phyloP scores from a whole-genome alignment of 495 filamentous ascomycete species.

The Parachaetomium inaequale region DNA sequence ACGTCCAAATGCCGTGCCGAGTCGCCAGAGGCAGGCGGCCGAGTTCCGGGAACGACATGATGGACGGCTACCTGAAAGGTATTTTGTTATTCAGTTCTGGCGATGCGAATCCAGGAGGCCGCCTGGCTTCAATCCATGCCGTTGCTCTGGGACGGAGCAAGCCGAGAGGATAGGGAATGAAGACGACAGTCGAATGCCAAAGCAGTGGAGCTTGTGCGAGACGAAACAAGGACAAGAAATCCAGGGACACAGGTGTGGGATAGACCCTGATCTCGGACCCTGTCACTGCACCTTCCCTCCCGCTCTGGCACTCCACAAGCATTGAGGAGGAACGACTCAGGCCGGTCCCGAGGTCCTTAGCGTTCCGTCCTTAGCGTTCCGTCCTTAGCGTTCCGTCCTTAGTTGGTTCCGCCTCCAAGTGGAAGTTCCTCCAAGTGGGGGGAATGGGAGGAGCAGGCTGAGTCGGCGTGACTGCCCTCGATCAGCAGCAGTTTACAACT shows the following conservation, averaged over 20 bases:
- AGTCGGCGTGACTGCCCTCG: too few relatives aligned
- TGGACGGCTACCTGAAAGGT: background rate
- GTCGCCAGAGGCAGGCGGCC: background rate
- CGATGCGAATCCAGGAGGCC: background rate
- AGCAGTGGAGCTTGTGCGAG: slow-evolving; percentile 1
- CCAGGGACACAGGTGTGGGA: slow-evolving; percentile 5
- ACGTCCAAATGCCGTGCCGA: slow-evolving; percentile 15
- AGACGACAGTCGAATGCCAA: background rate
- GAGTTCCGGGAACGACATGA: background rate
- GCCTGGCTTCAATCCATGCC: background rate
- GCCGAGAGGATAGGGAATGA: background rate
- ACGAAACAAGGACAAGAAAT: slow-evolving; percentile 15
- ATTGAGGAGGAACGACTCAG: slow-evolving; percentile 12
- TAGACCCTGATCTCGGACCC: slow-evolving; percentile 8
- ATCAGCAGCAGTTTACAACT: too few relatives aligned
- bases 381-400: too few relatives aligned
- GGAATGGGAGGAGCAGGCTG: too few relatives aligned
- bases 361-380: too few relatives aligned
- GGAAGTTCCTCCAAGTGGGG: too few relatives aligned
- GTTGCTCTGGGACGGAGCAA: background rate
- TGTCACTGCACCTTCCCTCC: slow-evolving; percentile 7
- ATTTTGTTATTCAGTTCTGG: background rate
- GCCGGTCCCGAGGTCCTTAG: background rate
- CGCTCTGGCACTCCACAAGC: slow-evolving; percentile 7
- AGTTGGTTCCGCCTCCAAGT: too few relatives aligned